Evolutionary conservation across 495 filamentous ascomycete genomes (phyloP).

Genomic region (Massariosphaeria phaeospora): DNA sequence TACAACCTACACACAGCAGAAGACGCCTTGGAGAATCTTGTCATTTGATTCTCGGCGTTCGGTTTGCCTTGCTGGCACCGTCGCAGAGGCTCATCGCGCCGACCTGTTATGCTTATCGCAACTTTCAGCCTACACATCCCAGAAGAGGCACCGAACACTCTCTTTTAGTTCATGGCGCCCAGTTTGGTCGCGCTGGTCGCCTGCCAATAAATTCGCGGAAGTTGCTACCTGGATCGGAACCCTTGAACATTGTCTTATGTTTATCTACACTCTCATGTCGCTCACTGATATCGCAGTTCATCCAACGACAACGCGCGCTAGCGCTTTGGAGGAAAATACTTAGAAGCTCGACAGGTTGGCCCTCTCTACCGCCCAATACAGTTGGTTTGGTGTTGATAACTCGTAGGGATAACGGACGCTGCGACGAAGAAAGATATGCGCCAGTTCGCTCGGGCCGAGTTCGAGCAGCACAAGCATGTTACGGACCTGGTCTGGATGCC

Average conservation of each 20-base stretch:
- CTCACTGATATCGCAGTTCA: conserved; percentile 46
- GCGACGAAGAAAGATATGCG: conserved; percentile 60
- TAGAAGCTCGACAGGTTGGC: conserved; percentile 37
- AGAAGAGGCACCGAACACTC: no score
- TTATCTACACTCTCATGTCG: background rate
- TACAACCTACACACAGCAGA: no score
- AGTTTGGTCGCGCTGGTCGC: no score
- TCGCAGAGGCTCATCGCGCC: no score
- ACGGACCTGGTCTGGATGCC: conserved; percentile 59
- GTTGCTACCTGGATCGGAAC: background rate
- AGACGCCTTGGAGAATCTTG: no score
- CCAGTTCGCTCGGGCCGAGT: conserved; percentile 68
- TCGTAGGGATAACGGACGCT: conserved; percentile 45
- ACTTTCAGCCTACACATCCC: no score
- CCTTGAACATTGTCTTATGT: background rate
- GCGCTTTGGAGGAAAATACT: conserved; percentile 57
- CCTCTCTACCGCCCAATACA: background rate
- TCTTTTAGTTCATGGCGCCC: no score
- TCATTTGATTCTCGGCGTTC: no score
- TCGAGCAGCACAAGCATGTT: conserved; percentile 65
- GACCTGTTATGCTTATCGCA: no score
- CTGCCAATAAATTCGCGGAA: background rate
- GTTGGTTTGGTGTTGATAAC: no score
- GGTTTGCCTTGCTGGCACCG: no score
- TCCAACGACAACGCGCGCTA: conserved; percentile 52